A percentile compares a stretch with the other conserved stretches of the same genome.
phyloP scores from a whole-genome alignment of 805 yeast species.

The Suhomyces sp. region DNA sequence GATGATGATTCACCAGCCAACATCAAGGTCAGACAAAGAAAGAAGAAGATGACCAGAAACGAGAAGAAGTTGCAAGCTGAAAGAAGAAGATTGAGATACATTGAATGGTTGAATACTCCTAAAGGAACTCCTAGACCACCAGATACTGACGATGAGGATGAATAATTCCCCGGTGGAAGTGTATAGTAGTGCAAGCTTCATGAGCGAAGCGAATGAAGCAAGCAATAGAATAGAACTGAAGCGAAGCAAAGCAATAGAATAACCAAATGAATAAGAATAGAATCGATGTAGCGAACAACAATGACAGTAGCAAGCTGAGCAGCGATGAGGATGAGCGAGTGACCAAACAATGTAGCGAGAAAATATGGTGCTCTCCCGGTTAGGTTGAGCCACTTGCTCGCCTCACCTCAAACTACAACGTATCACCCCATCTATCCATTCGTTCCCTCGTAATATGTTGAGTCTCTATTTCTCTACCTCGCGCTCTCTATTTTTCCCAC shows the following conservation, averaged over 20 bases:
- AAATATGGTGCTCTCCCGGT: too few relatives aligned
- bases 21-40: conserved; percentile 86
- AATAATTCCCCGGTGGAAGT: background rate
- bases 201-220: background rate
- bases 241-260: too few relatives aligned
- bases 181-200: background rate
- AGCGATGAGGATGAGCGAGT: too few relatives aligned
- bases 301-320: too few relatives aligned
- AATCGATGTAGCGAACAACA: too few relatives aligned
- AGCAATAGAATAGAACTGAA: background rate
- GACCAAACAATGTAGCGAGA: too few relatives aligned
- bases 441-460: background rate
- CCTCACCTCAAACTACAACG: too few relatives aligned
- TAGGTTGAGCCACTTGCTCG: too few relatives aligned
- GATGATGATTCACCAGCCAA: conserved; percentile 94
- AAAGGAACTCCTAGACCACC: conserved; percentile 96
- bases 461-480: background rate
- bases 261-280: too few relatives aligned
- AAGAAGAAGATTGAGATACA: conserved; percentile 89
- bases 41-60: conserved; percentile 97
- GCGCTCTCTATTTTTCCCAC: background rate
- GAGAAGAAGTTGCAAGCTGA: conserved; percentile 89
- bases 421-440: background rate
- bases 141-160: conserved; percentile 89
- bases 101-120: conserved; percentile 93